Base-by-base conservation (phyloP, 306 rosid genomes). In the Citrullus colocynthis region DNA sequence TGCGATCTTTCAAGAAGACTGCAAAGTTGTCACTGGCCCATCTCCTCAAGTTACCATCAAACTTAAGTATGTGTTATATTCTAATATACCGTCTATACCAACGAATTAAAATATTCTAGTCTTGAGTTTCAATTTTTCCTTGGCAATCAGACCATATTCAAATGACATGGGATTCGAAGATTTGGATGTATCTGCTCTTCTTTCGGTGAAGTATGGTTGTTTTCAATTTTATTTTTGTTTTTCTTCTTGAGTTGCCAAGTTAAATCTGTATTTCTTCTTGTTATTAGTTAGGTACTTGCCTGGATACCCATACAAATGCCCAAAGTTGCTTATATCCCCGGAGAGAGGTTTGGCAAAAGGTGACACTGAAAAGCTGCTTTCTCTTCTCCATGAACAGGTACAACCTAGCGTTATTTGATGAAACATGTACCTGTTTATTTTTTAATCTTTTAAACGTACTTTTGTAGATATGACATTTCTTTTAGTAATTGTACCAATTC, bases 161-260 rank as follows among this genome's bases (percentile, higher is more conserved):
- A 90, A 90, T 85, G 96, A 83, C 78, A 94, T 91, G 98, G 98
- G 98, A 37, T 90, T 88, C 78, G 97, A 94, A 79, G 98, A 94
- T 66, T 67, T 81, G 18, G 94, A 94, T 80, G 87, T 92, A 80
- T 89, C 96, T 65, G 97, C 97, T 75, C 64, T 85, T 81, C 92
- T 92, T 80, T 49, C 75, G 61, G 96, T 93, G 71, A 85, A 97
- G 97, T 90, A 65, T 81, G 79, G 56, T 71, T 77, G 59, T 76
- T 28, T 52, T 78, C 59, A 17, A 18, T 55, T 59, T 70, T 8
- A 13, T 51, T 37, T 78, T 55, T 56, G 32, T 58, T 49, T 78
- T 7, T 13, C 1, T 4, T 70, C 48, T 48, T 49, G 12, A 37
- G 63, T 11, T 81, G 74, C 73, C 54, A 62, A 76, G 75, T 70